Evolutionary conservation across 345 rosid genomes (phyloP).

Genomic region (Tarenaya hassleriana): DNA sequence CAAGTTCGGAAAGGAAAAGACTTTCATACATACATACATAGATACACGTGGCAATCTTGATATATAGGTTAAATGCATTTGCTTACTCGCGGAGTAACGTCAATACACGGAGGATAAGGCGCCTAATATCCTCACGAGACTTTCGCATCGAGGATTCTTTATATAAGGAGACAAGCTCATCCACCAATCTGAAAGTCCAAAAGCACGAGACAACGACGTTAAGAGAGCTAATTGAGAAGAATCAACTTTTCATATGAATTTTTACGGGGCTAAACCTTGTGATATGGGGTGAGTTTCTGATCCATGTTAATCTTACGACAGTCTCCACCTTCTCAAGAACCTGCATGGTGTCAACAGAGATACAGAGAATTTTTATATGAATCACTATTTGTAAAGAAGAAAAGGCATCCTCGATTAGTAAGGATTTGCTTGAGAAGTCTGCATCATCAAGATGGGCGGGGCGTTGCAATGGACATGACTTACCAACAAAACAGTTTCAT

Average conservation of each 20-base stretch:
- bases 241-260: not conserved
- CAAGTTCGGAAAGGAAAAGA: not conserved
- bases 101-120: constrained; percentile 42
- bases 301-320: constrained; percentile 66
- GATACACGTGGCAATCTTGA: not conserved
- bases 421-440: no score
- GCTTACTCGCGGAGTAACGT: constrained; percentile 67
- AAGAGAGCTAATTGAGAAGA: not conserved
- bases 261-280: constrained; percentile 44
- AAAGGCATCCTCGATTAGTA: no score
- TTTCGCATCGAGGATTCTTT: constrained; percentile 63
- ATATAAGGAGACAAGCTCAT: constrained; percentile 56
- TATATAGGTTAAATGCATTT: not conserved
- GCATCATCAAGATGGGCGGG: not conserved
- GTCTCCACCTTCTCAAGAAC: constrained; percentile 61
- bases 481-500: constrained; percentile 77
- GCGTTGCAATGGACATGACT: constrained; percentile 3
- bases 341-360: constrained; percentile 30
- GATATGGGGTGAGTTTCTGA: constrained; percentile 64
- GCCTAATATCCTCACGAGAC: constrained; percentile 62
- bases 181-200: constrained; percentile 55
- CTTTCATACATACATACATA: no score
- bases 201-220: constrained; percentile 6
- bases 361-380: not conserved
- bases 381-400: not conserved